phyloP scores from a whole-genome alignment of 176 grass and related monocot genomes.

The Oryza meyeriana region DNA sequence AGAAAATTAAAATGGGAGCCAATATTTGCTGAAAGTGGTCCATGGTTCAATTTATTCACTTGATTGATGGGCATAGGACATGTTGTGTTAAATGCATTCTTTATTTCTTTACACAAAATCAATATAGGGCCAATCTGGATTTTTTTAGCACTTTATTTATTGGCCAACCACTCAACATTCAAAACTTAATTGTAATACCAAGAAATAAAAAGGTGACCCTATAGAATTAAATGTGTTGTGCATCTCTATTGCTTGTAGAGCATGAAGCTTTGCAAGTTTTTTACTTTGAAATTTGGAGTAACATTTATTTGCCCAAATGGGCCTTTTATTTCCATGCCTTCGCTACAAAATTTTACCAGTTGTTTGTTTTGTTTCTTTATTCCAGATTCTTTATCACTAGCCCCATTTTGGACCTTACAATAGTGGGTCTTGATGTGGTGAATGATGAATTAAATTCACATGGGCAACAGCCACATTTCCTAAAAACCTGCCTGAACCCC shows the following conservation, averaged over 20 bases:
- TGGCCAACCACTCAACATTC: not conserved
- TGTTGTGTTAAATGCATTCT: constrained; percentile 41
- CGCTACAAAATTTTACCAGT: constrained; percentile 16
- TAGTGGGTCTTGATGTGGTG: constrained; percentile 67
- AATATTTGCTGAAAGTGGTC: constrained; percentile 48
- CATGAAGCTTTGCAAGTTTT: not conserved
- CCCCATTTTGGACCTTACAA: constrained; percentile 87
- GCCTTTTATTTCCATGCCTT: constrained; percentile 20
- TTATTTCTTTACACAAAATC: constrained; percentile 27
- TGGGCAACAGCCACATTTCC: constrained; percentile 58
- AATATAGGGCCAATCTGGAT: constrained; percentile 25
- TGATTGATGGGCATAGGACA: constrained; percentile 32
- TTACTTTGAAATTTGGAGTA: not conserved
- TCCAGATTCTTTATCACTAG: constrained; percentile 96
- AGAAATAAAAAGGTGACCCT: not conserved
- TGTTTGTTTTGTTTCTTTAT: constrained; percentile 2
- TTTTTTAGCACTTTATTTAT: constrained; percentile 27
- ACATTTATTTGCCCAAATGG: not conserved
- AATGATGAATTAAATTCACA: constrained; percentile 50
- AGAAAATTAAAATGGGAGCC: constrained; percentile 16
- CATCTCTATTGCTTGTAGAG: not conserved
- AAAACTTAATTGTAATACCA: not conserved
- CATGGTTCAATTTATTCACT: constrained; percentile 40
- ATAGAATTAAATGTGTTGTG: not conserved
- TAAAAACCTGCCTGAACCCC: constrained; percentile 83